Base-by-base conservation (phyloP, 1,284 basidiomycete species). In the Malassezia obtusa region DNA sequence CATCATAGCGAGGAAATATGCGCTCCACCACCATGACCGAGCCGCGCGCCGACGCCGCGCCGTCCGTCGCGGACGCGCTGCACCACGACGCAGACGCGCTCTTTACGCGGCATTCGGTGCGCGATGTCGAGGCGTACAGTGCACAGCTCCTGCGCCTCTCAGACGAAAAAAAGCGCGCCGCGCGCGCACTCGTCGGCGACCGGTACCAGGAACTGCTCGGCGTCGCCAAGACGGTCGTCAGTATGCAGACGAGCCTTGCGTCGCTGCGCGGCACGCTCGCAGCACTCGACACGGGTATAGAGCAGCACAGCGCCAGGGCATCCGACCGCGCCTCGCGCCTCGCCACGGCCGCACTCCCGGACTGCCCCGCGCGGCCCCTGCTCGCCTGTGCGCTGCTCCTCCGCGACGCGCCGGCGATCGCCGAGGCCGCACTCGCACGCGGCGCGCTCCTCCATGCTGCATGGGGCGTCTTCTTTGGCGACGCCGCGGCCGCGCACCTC, bases 201-300 rank as follows among this genome's bases (percentile, higher is more conserved):
- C 51, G 63, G 14, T 70, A 67, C 40, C 44, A 61, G 30, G 67
- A 68, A 30, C 49, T 70, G 38, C 59, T 70, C 11, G 57, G 57
- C 37, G 62, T 67, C 15, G 64, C 67, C 32, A 60, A 58, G 38
- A 61, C 65, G 21, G 62, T 70, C 51, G 62, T 66, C 30, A 58
- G 60, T 44, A 70, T 70, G 62, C 58, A 61, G 14, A 38, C 43
- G 14, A 61, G 59, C 45, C 58, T 66, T 4, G 36, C 38, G 5
- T 52, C 60, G 21, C 59, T 69, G 32, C 53, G 55, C 22, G 30
- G 52, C 10, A 44, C 58, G 26, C 57, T 69, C 14, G 21, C 49
- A 1, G 28, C 52, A 19, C 57, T 67, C 2, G 26, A 40, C 17
- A 11, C 11, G 9, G 24, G 19, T 19, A 12, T 43, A 21, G 30